Percentiles rank a stretch among this genome's conserved stretches.
phyloP scores from a whole-genome alignment of 345 rosid species.

The Populus euphratica region DNA sequence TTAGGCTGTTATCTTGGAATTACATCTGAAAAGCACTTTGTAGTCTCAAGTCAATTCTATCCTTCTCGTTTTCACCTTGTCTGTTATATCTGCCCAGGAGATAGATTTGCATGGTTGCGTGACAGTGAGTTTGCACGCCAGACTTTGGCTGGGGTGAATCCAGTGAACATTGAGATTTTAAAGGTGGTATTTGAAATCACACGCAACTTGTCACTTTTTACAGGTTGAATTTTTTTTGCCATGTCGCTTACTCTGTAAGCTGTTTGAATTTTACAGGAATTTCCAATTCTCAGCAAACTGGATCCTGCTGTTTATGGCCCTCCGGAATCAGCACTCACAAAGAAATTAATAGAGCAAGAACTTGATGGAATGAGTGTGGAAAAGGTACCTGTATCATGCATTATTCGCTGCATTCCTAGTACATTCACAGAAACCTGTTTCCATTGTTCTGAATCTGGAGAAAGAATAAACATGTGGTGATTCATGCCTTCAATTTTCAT shows the following conservation, averaged over 20 bases:
- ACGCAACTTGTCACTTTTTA: not conserved
- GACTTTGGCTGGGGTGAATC: conserved; percentile 87
- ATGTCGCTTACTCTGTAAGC: conserved; percentile 1
- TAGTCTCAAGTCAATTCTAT: not conserved
- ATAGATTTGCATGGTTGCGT: conserved; percentile 89
- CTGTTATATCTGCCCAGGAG: conserved; percentile 43
- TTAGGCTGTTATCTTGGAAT: not conserved
- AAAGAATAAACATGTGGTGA: not conserved
- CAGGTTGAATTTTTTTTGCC: not conserved
- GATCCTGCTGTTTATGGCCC: conserved; percentile 77
- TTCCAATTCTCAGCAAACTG: conserved; percentile 80
- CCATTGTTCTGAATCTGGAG: not conserved
- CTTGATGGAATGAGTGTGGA: conserved; percentile 67
- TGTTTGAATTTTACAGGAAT: conserved; percentile 46
- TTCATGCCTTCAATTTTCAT: not conserved
- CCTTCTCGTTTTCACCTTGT: conserved; percentile 3
- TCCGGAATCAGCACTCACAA: conserved; percentile 74
- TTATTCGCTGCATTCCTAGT: not conserved
- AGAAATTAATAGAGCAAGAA: conserved; percentile 67
- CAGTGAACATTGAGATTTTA: conserved; percentile 70
- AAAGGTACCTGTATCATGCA: conserved; percentile 38
- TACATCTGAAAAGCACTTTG: not conserved
- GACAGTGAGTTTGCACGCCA: conserved; percentile 94
- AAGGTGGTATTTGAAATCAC: conserved; percentile 38
- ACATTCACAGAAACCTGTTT: not conserved